Conservation (phyloP, 2,329 filamentous ascomycete genomes). For the Paracoccidioides lutzii region DNA sequence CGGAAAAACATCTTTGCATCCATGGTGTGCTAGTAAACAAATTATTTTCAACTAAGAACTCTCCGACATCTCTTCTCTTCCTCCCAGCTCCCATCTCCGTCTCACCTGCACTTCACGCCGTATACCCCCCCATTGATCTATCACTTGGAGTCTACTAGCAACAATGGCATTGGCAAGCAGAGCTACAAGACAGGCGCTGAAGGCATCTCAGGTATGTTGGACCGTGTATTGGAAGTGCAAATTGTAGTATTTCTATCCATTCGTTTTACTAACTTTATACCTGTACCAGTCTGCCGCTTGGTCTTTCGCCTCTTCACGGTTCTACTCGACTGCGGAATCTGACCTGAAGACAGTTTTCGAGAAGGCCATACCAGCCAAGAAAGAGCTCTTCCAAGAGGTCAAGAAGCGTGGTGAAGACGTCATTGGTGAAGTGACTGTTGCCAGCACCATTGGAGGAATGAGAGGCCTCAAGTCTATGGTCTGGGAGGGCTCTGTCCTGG, state of each 20-base stretch:
- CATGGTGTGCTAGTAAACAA: too few species aligned
- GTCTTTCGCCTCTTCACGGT: constrained; percentile 15
- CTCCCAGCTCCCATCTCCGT: neutral
- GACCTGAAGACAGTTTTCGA: constrained; percentile 81
- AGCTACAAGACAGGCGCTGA: constrained; percentile 27
- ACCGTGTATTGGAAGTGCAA: neutral
- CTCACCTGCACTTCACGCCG: neutral
- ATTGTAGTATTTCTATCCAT: neutral
- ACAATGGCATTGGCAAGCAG: constrained; percentile 25
- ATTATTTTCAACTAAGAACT: neutral
- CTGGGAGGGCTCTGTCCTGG: constrained; percentile 95
- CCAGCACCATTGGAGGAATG: constrained; percentile 93
- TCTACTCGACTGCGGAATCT: constrained; percentile 57
- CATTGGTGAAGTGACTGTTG: constrained; percentile 84
- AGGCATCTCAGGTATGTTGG: constrained; percentile 24
- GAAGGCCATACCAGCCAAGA: constrained; percentile 76
- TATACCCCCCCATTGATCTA: neutral
- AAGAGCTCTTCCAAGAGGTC: constrained; percentile 85
- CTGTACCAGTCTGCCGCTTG: constrained; percentile 9
- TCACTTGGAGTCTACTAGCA: neutral
- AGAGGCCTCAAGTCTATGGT: constrained; percentile 95
- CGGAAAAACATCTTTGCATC: too few species aligned
- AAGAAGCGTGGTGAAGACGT: constrained; percentile 72
- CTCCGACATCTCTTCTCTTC: neutral
- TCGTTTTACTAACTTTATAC: neutral